phyloP scores from a whole-genome alignment of 306 rosid species.

The Fragaria ananassa region DNA sequence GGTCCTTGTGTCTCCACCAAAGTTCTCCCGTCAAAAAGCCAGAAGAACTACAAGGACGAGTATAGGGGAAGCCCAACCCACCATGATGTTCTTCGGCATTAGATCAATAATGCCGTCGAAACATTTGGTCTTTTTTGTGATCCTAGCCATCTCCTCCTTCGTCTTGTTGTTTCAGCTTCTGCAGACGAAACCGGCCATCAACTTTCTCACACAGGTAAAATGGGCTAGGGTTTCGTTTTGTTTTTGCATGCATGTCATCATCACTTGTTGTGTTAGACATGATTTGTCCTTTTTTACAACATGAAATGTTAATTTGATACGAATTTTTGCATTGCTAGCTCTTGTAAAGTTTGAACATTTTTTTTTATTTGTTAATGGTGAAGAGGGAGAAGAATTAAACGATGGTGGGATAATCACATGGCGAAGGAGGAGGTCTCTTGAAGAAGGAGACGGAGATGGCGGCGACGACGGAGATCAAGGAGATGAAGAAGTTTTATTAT shows the following conservation, averaged over 20 bases:
- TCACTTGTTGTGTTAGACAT: neutral
- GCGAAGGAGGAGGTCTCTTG: conserved; percentile 47
- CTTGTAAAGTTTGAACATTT: neutral
- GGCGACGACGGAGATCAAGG: too few relatives aligned
- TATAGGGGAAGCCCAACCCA: neutral
- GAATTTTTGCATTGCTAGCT: neutral
- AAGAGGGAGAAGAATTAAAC: conserved; percentile 7
- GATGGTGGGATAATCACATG: conserved; percentile 29
- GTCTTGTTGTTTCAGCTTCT: neutral
- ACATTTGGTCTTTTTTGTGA: neutral
- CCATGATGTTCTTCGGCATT: neutral
- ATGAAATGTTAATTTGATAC: too few relatives aligned
- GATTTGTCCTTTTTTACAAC: too few relatives aligned
- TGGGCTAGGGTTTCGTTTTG: neutral
- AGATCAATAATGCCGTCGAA: neutral
- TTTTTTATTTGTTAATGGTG: neutral
- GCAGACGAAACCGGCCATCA: neutral
- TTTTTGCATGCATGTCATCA: neutral
- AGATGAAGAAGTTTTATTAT: conserved; percentile 28
- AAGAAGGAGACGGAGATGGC: neutral
- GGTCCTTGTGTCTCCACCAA: conserved; percentile 13
- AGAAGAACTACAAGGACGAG: conserved; percentile 2
- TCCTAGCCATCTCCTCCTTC: neutral
- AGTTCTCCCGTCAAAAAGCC: conserved; percentile 6
- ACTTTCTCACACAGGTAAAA: neutral